These are phyloP conservation scores for Blepharisma japonicum DNA, from an alignment of 73 alveolate genomes.

Conservation along the genomic window DNA sequence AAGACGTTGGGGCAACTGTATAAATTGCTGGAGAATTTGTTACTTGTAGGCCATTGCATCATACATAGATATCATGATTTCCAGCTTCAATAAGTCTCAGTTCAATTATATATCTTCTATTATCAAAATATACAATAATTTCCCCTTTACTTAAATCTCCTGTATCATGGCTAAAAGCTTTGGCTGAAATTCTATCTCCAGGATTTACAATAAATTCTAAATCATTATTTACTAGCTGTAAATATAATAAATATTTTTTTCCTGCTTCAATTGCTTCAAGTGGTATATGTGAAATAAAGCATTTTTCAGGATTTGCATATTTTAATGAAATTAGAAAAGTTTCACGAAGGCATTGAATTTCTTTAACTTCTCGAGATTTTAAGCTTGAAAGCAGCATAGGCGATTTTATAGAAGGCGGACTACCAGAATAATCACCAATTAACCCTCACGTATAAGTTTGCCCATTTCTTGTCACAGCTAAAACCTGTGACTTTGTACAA, in stretches of 20 bases:
- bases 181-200: not conserved
- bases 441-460: not conserved
- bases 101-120: not conserved
- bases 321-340: not conserved
- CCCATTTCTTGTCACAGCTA: not conserved
- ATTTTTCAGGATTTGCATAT: too few relatives aligned
- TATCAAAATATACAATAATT: not conserved
- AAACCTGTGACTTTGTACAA: not conserved
- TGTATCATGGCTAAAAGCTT: not conserved
- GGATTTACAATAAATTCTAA: not conserved
- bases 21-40: conserved; percentile 15
- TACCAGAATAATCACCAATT: not conserved
- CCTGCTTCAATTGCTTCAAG: conserved; percentile 22
- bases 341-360: conserved; percentile 23
- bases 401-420: not conserved
- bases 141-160: not conserved
- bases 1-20: not conserved
- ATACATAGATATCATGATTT: conserved; percentile 8
- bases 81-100: conserved; percentile 10
- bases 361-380: not conserved
- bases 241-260: not conserved
- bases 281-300: not conserved
- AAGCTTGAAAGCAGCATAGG: conserved; percentile 1
- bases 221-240: not conserved
- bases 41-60: not conserved